Evolutionary conservation across 139 green algal species (phyloP), one percentile per base, ranked within the genome.

Genomic region (Chlorella vulgaris): DNA sequence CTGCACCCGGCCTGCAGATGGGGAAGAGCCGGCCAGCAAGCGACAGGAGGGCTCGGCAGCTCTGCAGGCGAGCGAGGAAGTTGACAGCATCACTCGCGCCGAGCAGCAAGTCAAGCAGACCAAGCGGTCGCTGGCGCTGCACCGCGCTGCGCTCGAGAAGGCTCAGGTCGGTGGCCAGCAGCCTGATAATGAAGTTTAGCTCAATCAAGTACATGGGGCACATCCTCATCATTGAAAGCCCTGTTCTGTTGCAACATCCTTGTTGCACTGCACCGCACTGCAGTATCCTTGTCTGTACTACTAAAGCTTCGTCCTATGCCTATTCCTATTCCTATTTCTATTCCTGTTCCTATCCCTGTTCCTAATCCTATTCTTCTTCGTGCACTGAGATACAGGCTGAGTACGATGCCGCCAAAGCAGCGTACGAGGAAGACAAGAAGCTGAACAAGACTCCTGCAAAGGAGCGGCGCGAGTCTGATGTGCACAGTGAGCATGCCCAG

Each of bases 401-500:
- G 26, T 79, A 40, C 21, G 53, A 79, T 38, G 73, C 73, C 18
- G 73, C 73, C 50, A 79, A 79, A 53, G 73, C 73, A 6, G 38
- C 36, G 5, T 68, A 26, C 21, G 73, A 68, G 73, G 66, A 38
- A 26, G 76, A 74, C 13, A 75, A 75, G 62, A 76, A 69, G 77
- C 55, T 29, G 50, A 7, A 24, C 33, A 76, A 76, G 63, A 73
- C 47, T 24, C 51, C 73, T 15, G 31, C 53, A 22, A 68, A 68
- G 24, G 53, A 51, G 10, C 73, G 73, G 35, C 75, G 60, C 39
- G 38, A 65, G 10, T 68, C 47, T 5, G 77, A 83, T 0, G 43
- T 83, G 6, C 50, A 76, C 63, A 83, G 77, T 83, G 65, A 83
- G 77, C 53, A n/a, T n/a, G n/a, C n/a, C n/a, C n/a, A n/a, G n/a